Evolutionary conservation across 2,329 filamentous ascomycete genomes (phyloP).

Genomic region (Cercospora beticola): DNA sequence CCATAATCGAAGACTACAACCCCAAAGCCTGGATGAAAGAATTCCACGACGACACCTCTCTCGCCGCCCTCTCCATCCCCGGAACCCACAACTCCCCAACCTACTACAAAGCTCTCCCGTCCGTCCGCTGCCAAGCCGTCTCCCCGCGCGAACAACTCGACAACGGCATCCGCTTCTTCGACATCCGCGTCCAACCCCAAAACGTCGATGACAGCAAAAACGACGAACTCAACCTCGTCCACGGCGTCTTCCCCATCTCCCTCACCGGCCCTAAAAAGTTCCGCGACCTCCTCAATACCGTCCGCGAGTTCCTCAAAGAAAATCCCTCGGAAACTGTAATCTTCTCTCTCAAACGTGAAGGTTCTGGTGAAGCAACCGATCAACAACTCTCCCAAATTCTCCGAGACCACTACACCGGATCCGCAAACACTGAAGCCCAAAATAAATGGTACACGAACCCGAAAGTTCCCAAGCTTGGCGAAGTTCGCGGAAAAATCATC

Average conservation of each 20-base stretch:
- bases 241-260: conserved; percentile 84
- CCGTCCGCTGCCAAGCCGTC: conserved; percentile 88
- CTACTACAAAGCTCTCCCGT: conserved; percentile 78
- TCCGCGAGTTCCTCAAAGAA: conserved; percentile 67
- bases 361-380: conserved; percentile 76
- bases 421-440: conserved; percentile 42
- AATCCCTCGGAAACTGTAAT: conserved; percentile 82
- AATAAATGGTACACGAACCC: conserved; percentile 76
- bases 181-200: conserved; percentile 75
- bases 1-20: conserved; percentile 69
- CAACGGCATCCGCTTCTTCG: conserved; percentile 92
- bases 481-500: conserved; percentile 78
- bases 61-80: conserved; percentile 83
- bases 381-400: conserved; percentile 74
- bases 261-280: conserved; percentile 80
- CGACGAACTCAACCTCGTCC: conserved; percentile 76
- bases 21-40: conserved; percentile 78
- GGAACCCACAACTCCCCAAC: conserved; percentile 96
- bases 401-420: conserved; percentile 66
- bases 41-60: conserved; percentile 67
- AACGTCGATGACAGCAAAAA: conserved; percentile 54
- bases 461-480: conserved; percentile 72
- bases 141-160: conserved; percentile 73
- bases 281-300: conserved; percentile 66
- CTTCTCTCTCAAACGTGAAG: conserved; percentile 88